A percentile compares a stretch with the other conserved stretches of the same genome.
Conservation (phyloP, 1,139 yeast species). For the Zhuliangozyma parablackwelliae region DNA sequence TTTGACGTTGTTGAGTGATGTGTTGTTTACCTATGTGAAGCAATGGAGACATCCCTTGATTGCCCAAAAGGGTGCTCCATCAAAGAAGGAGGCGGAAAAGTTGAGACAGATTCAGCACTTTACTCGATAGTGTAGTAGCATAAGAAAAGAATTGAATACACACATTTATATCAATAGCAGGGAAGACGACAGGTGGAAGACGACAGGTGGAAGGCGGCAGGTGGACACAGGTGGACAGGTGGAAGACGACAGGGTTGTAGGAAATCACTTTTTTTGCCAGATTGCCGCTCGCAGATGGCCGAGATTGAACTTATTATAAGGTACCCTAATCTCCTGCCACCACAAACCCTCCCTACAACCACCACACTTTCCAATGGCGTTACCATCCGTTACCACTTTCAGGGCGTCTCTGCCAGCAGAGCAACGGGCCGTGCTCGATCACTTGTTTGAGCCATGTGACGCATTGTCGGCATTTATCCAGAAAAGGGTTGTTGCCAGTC, state of each 20-base stretch:
- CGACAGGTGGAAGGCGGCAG: neutral
- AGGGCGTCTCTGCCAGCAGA: constrained; percentile 13
- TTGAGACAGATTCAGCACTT: constrained; percentile 47
- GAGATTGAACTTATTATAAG: no score
- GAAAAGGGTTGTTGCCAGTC: constrained; percentile 22
- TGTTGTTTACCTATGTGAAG: constrained; percentile 60
- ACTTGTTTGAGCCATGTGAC: constrained; percentile 65
- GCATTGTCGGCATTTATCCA: constrained; percentile 44
- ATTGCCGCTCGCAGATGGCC: no score
- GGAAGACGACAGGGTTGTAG: neutral
- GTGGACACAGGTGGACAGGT: neutral
- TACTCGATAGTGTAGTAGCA: constrained; percentile 14
- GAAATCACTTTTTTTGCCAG: no score
- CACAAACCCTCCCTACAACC: no score
- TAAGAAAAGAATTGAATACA: neutral
- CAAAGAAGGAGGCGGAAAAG: constrained; percentile 38
- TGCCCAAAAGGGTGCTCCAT: constrained; percentile 44
- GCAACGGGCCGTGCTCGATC: constrained; percentile 40
- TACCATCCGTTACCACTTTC: constrained; percentile 22
- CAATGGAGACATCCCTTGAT: constrained; percentile 52
- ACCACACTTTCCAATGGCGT: neutral
- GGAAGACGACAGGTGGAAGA: neutral
- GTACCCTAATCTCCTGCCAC: no score
- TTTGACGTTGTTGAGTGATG: constrained; percentile 65
- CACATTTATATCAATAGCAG: neutral